Percentiles rank a stretch among this genome's conserved stretches.
Conservation (phyloP, 2,329 filamentous ascomycete genomes). For the Parastagonospora nodorum region DNA sequence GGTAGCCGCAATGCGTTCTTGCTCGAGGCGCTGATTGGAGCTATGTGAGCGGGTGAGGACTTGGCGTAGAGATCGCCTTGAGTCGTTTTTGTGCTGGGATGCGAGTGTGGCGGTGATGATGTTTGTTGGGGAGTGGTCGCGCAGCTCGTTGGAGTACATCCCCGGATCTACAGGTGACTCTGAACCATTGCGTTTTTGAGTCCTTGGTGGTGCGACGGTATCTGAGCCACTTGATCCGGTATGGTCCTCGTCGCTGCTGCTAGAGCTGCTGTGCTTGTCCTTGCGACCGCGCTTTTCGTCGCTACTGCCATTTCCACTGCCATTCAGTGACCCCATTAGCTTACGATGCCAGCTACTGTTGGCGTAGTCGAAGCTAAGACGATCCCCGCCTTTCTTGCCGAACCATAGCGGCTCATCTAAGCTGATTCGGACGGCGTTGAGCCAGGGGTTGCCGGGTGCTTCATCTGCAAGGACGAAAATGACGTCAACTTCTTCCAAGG, state of each 20-base stretch:
- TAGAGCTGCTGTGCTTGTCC: not conserved
- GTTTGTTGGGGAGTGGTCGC: not conserved
- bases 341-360: constrained; percentile 34
- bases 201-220: not conserved
- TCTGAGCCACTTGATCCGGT: constrained; percentile 4
- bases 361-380: constrained; percentile 55
- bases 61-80: not conserved
- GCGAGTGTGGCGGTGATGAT: not conserved
- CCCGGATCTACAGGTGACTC: constrained; percentile 2
- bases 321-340: constrained; percentile 17
- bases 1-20: not conserved
- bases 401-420: constrained; percentile 60
- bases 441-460: constrained; percentile 52
- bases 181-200: not conserved
- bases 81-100: not conserved
- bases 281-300: constrained; percentile 5
- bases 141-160: not conserved
- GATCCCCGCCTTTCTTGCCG: constrained; percentile 58
- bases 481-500: constrained; percentile 70
- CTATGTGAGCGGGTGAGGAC: not conserved
- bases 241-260: not conserved
- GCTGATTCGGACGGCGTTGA: constrained; percentile 56
- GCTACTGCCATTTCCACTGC: constrained; percentile 18
- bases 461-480: constrained; percentile 62
- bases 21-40: not conserved